Percentiles rank a stretch among this genome's conserved stretches.
These are phyloP conservation scores for Eimeria acervulina DNA, from an alignment of 169 alveolate genomes.

Conservation along the genomic window DNA sequence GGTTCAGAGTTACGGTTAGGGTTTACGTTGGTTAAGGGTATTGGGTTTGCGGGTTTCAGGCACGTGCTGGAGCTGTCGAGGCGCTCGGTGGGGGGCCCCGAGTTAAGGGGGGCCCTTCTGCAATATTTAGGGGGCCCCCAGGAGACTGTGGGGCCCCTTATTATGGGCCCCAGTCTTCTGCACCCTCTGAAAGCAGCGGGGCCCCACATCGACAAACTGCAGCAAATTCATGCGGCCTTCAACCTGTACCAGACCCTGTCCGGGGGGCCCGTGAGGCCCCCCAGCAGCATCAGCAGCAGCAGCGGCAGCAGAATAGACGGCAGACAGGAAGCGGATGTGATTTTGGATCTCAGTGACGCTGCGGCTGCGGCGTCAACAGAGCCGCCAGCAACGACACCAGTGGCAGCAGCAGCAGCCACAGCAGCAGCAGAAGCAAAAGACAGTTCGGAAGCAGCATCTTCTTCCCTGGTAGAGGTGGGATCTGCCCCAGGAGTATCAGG, in stretches of 20 bases:
- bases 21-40: no score
- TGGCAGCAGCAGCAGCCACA: neutral
- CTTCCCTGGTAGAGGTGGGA: neutral
- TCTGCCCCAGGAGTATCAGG: neutral
- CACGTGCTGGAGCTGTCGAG: slow-evolving; percentile 60
- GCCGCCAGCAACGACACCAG: neutral
- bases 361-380: neutral
- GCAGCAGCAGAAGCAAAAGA: neutral
- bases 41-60: neutral
- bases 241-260: slow-evolving; percentile 66
- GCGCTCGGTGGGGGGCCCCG: slow-evolving; percentile 37
- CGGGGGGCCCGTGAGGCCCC: neutral
- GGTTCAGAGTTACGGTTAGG: neutral
- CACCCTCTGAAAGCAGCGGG: slow-evolving; percentile 17
- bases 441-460: neutral
- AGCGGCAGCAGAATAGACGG: neutral
- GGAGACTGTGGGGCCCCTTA: slow-evolving; percentile 19
- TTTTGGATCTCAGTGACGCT: neutral
- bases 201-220: slow-evolving; percentile 82
- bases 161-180: neutral
- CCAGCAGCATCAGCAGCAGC: slow-evolving; percentile 43
- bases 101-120: neutral
- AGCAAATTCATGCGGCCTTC: slow-evolving; percentile 83
- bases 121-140: slow-evolving; percentile 6
- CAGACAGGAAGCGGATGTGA: neutral